Evolutionary conservation across 2,329 filamentous ascomycete genomes (phyloP).

Genomic region (Sporothrix variecibatus): DNA sequence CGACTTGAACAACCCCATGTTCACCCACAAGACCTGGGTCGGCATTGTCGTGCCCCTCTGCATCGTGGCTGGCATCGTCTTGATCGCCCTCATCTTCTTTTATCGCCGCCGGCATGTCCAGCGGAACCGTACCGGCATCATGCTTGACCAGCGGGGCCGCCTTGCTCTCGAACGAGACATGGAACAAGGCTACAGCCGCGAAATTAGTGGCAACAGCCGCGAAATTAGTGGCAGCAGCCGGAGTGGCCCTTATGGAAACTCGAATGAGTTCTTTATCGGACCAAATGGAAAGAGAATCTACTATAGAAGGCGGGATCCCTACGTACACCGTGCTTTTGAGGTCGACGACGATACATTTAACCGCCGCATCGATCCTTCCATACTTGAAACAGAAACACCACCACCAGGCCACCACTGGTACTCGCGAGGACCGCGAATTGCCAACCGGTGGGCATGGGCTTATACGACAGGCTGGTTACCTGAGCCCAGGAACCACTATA

Average conservation of each 20-base stretch:
- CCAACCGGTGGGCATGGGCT: conserved; percentile 29
- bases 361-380: too few relatives aligned
- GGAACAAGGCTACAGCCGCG: not conserved
- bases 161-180: conserved; percentile 27
- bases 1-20: not conserved
- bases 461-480: not conserved
- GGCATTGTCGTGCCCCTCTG: conserved; percentile 25
- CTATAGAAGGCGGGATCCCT: too few relatives aligned
- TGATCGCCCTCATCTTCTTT: not conserved
- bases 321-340: too few relatives aligned
- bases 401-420: too few relatives aligned
- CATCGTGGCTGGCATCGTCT: conserved; percentile 20
- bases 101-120: conserved; percentile 18
- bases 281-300: not conserved
- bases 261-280: not conserved
- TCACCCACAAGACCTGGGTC: conserved; percentile 23
- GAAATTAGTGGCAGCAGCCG: too few relatives aligned
- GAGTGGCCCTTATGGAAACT: too few relatives aligned
- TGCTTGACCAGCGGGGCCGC: conserved; percentile 26
- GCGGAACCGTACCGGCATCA: not conserved
- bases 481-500: not conserved
- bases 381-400: too few relatives aligned
- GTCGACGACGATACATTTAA: too few relatives aligned
- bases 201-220: too few relatives aligned
- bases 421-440: conserved; percentile 14